Percentiles rank a stretch among this genome's conserved stretches.
phyloP scores from a whole-genome alignment of 2,329 filamentous ascomycete genomes.

The Penicillium brevicompactum region DNA sequence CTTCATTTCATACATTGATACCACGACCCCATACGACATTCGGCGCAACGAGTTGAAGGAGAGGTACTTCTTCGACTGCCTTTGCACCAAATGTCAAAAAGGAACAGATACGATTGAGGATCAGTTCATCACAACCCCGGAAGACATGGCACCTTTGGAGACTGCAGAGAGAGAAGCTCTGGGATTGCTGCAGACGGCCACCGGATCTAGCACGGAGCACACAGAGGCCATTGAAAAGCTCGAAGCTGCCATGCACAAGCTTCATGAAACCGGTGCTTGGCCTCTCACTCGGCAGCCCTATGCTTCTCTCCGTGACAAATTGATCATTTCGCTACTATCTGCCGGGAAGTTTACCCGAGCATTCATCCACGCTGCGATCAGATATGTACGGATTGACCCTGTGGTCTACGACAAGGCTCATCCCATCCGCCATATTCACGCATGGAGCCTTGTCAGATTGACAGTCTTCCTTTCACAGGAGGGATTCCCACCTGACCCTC shows the following conservation, averaged over 20 bases:
- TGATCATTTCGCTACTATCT: conserved; percentile 53
- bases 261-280: conserved; percentile 46
- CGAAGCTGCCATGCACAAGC: conserved; percentile 42
- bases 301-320: conserved; percentile 55
- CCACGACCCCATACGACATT: conserved; percentile 52
- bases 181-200: conserved; percentile 27
- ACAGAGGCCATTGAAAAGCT: conserved; percentile 38
- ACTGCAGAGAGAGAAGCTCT: conserved; percentile 24
- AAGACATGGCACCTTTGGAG: conserved; percentile 18
- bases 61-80: conserved; percentile 62
- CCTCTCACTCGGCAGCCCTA: conserved; percentile 58
- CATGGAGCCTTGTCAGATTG: conserved; percentile 36
- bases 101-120: conserved; percentile 23
- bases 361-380: conserved; percentile 54
- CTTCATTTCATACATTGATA: conserved; percentile 64
- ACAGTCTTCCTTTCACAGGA: conserved; percentile 31
- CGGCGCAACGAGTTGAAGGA: conserved; percentile 56
- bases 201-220: conserved; percentile 18
- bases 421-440: conserved; percentile 57
- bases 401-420: conserved; percentile 54
- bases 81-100: conserved; percentile 53
- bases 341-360: conserved; percentile 48
- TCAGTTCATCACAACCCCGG: conserved; percentile 13
- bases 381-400: conserved; percentile 55
- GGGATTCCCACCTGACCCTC: conserved; percentile 19